A percentile compares a stretch with the other conserved stretches of the same genome.
Conservation (phyloP, 306 rosid species). For the Quercus dentata region DNA sequence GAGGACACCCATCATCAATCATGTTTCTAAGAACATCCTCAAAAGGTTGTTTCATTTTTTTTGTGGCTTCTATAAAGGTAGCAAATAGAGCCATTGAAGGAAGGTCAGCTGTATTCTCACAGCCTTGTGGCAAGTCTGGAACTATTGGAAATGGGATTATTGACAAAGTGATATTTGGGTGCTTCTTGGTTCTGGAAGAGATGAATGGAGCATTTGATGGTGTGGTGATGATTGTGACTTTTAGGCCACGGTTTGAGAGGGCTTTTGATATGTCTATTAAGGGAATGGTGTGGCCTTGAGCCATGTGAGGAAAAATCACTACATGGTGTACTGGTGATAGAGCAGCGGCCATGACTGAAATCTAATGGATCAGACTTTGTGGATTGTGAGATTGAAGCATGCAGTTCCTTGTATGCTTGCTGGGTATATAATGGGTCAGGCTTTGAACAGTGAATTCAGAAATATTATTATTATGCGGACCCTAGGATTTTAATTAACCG, state of each 20-base stretch:
- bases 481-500: no score
- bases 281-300: conserved; percentile 35
- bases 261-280: conserved; percentile 24
- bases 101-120: conserved; percentile 23
- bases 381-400: no score
- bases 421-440: no score
- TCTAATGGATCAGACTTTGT: no score
- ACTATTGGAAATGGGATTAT: conserved; percentile 20
- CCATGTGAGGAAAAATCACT: conserved; percentile 30
- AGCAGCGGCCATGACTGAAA: not conserved
- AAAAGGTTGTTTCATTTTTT: conserved; percentile 11
- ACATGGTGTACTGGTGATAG: not conserved
- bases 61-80: conserved; percentile 15
- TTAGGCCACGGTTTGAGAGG: conserved; percentile 7
- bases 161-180: not conserved
- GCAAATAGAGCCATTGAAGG: conserved; percentile 5
- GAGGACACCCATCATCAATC: not conserved
- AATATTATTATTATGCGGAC: no score
- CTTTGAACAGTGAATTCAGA: no score
- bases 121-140: conserved; percentile 20
- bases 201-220: conserved; percentile 19
- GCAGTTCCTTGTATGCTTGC: no score
- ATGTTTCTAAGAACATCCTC: conserved; percentile 6
- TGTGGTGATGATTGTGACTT: conserved; percentile 25
- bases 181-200: not conserved